phyloP scores from a whole-genome alignment of 176 grass and related monocot genomes.

The Cenchrus purpureus region DNA sequence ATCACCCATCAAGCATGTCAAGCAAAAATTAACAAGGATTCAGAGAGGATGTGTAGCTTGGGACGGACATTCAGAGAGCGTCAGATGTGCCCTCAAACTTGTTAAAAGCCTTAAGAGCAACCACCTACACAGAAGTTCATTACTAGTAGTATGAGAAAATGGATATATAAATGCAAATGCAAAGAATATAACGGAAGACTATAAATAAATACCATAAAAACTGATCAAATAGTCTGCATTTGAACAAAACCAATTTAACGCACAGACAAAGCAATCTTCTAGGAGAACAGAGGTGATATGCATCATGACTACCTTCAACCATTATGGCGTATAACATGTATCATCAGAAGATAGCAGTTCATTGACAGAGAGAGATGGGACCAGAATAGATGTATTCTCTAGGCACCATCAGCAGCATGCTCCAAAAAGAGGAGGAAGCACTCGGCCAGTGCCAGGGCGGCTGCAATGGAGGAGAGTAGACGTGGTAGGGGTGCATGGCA shows the following conservation, averaged over 20 bases:
- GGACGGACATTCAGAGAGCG: slow-evolving; percentile 16
- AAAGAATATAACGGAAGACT: background rate
- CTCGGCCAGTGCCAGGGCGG: too few relatives aligned
- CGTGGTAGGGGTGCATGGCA: too few relatives aligned
- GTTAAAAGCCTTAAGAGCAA: slow-evolving; percentile 91
- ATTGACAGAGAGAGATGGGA: background rate
- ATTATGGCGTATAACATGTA: background rate
- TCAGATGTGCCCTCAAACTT: slow-evolving; percentile 97
- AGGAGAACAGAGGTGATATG: background rate
- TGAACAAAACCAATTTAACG: background rate
- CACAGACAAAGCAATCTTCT: too few relatives aligned
- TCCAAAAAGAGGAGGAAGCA: too few relatives aligned
- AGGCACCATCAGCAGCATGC: too few relatives aligned
- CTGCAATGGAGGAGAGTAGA: too few relatives aligned
- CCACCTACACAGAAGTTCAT: slow-evolving; percentile 57
- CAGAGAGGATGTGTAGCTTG: too few relatives aligned
- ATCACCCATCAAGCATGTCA: too few relatives aligned
- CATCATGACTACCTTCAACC: too few relatives aligned
- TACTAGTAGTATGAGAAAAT: background rate
- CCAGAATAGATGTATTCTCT: background rate
- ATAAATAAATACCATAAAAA: background rate
- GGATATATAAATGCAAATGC: too few relatives aligned
- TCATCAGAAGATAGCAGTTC: background rate
- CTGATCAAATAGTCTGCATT: background rate
- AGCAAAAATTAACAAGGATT: too few relatives aligned